Percentiles rank a stretch among this genome's conserved stretches.
Conservation (phyloP, 1,139 yeast species). For the Blastobotrys illinoisensis region DNA sequence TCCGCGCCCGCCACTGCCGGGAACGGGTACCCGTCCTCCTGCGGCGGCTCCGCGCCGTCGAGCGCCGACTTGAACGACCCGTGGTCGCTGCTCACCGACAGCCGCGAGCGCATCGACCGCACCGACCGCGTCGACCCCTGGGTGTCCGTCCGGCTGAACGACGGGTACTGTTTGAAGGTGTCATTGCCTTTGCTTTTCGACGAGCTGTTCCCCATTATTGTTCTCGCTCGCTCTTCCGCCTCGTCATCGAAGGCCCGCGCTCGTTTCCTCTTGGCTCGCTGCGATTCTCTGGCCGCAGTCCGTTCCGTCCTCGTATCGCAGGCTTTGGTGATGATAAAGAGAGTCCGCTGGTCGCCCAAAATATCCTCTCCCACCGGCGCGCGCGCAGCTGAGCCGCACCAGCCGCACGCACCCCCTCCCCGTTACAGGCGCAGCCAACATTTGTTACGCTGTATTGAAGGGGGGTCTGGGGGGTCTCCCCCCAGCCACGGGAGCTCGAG, state of each 20-base stretch:
- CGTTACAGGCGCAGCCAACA: too few relatives aligned
- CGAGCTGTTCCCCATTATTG: constrained; percentile 33
- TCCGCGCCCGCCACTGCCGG: constrained; percentile 18
- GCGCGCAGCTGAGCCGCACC: too few relatives aligned
- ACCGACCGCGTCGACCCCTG: constrained; percentile 36
- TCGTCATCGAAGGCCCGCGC: neutral
- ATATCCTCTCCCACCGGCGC: too few relatives aligned
- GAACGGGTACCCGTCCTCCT: constrained; percentile 20
- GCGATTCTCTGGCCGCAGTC: too few relatives aligned
- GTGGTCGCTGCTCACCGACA: constrained; percentile 19
- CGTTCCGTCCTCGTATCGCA: too few relatives aligned
- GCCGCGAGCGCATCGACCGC: constrained; percentile 31
- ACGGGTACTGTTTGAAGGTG: constrained; percentile 33
- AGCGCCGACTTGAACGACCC: constrained; percentile 26
- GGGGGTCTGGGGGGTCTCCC: too few relatives aligned
- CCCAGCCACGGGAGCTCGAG: too few relatives aligned
- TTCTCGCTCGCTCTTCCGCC: neutral
- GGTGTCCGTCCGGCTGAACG: constrained; percentile 39
- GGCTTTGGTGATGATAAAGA: too few relatives aligned
- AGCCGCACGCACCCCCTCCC: too few relatives aligned
- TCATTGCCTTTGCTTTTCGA: constrained; percentile 24
- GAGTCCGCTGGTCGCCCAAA: too few relatives aligned
- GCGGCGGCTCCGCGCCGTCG: constrained; percentile 2
- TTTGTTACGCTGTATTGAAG: too few relatives aligned
- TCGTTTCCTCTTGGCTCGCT: neutral